Evolutionary conservation across 148 eudicot genomes (phyloP).

Genomic region (Selenicereus undatus): DNA sequence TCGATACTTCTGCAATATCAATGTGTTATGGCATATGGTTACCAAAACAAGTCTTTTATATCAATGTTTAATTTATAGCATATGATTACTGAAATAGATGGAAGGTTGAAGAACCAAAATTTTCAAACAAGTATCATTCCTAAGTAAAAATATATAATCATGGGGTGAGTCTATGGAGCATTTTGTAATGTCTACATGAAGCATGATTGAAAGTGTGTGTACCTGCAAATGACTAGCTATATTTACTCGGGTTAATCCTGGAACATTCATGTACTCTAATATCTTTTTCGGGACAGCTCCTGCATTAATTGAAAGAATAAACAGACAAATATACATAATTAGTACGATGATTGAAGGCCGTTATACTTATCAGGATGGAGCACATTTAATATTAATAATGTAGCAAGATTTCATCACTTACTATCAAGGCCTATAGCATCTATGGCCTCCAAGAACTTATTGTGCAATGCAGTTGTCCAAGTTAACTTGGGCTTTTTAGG

Average conservation of each 20-base stretch:
- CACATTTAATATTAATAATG: too few relatives aligned
- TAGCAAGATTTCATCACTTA: constrained; percentile 1
- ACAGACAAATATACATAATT: neutral
- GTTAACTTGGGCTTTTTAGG: constrained; percentile 13
- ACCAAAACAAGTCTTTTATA: neutral
- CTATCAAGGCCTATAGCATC: constrained; percentile 12
- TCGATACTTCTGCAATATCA: constrained; percentile 26
- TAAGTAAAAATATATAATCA: too few relatives aligned
- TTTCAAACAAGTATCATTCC: too few relatives aligned
- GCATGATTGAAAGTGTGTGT: neutral
- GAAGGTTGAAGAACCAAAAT: too few relatives aligned
- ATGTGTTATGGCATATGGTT: neutral
- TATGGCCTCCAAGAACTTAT: constrained; percentile 23
- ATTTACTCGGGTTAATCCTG: constrained; percentile 17
- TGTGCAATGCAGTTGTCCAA: constrained; percentile 24
- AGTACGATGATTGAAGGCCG: neutral
- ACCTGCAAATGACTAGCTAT: constrained; percentile 33
- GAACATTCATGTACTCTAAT: constrained; percentile 25
- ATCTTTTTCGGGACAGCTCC: constrained; percentile 28
- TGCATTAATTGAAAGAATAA: neutral
- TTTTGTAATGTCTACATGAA: too few relatives aligned
- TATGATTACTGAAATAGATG: too few relatives aligned
- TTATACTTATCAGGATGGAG: neutral
- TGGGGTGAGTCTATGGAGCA: too few relatives aligned
- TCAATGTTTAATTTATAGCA: too few relatives aligned